phyloP scores from a whole-genome alignment of 306 rosid species.

The Prunus kanzakura region DNA sequence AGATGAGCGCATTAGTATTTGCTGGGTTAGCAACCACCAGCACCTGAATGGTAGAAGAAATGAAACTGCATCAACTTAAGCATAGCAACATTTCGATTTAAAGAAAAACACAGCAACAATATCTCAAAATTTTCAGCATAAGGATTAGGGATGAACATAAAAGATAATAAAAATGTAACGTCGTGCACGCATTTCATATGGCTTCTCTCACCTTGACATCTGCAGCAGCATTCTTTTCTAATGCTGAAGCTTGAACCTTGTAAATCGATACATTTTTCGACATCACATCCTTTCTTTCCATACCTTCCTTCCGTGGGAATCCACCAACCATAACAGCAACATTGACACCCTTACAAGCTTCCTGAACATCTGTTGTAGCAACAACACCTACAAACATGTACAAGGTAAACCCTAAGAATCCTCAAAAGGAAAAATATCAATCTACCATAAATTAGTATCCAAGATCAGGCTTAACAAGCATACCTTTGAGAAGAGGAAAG shows the following conservation, averaged over 20 bases:
- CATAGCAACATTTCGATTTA: neutral
- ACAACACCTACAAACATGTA: slow-evolving; percentile 43
- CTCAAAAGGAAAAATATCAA: neutral
- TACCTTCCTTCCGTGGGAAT: slow-evolving; percentile 71
- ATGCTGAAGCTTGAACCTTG: slow-evolving; percentile 73
- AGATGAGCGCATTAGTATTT: slow-evolving; percentile 80
- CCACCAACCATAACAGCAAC: slow-evolving; percentile 79
- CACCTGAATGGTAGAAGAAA: slow-evolving; percentile 43
- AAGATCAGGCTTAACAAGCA: neutral
- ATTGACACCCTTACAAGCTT: slow-evolving; percentile 65
- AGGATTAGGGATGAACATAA: neutral
- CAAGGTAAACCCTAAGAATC: neutral
- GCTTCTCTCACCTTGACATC: slow-evolving; percentile 55
- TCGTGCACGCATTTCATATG: neutral
- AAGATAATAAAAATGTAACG: neutral
- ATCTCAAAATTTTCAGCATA: neutral
- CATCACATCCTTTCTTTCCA: slow-evolving; percentile 81
- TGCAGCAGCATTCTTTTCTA: slow-evolving; percentile 65
- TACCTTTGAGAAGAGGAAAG: slow-evolving; percentile 58
- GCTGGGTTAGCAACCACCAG: slow-evolving; percentile 96
- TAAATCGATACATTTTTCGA: slow-evolving; percentile 67
- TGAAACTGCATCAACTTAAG: slow-evolving; percentile 12
- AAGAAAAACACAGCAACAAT: no score
- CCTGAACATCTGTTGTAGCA: slow-evolving; percentile 62
- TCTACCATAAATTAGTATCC: neutral